Percentiles rank a stretch among this genome's conserved stretches.
Evolutionary conservation across 148 eudicot species (phyloP).

Genomic region (Euryodendron excelsum): DNA sequence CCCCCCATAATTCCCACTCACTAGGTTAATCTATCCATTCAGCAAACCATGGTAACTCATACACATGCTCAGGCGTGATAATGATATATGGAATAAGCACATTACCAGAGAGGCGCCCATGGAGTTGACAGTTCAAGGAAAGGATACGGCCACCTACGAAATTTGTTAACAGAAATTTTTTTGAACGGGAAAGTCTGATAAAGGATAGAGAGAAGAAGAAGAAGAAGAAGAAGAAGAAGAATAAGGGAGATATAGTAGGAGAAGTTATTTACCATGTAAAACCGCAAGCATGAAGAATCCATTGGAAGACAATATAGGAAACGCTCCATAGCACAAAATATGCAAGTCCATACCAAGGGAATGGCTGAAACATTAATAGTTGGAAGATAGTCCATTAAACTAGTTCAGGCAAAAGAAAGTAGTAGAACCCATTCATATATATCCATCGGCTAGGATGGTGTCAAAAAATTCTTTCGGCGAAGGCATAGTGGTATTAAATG

Average conservation of each 20-base stretch:
- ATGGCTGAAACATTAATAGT: slow-evolving; percentile 53
- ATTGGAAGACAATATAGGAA: slow-evolving; percentile 61
- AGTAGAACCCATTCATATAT: too few relatives aligned
- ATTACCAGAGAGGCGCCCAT: slow-evolving; percentile 83
- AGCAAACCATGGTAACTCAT: background rate
- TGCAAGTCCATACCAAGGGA: slow-evolving; percentile 63
- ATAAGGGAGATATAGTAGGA: background rate
- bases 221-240: too few relatives aligned
- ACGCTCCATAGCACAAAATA: slow-evolving; percentile 65
- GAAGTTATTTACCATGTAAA: slow-evolving; percentile 49
- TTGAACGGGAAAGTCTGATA: too few relatives aligned
- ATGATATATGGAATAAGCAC: background rate
- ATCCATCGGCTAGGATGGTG: too few relatives aligned
- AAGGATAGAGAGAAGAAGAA: too few relatives aligned
- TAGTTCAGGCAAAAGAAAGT: background rate
- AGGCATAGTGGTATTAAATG: background rate
- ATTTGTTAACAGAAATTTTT: background rate
- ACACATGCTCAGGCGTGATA: too few relatives aligned
- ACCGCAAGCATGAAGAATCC: slow-evolving; percentile 82
- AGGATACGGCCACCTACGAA: slow-evolving; percentile 94
- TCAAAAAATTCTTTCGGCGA: background rate
- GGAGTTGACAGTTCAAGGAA: slow-evolving; percentile 84
- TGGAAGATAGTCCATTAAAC: background rate
- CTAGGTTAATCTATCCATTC: background rate
- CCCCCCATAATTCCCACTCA: too few relatives aligned